These are phyloP conservation scores for Orychophragmus violaceus DNA, from an alignment of 345 rosid genomes.

Conservation along the genomic window DNA sequence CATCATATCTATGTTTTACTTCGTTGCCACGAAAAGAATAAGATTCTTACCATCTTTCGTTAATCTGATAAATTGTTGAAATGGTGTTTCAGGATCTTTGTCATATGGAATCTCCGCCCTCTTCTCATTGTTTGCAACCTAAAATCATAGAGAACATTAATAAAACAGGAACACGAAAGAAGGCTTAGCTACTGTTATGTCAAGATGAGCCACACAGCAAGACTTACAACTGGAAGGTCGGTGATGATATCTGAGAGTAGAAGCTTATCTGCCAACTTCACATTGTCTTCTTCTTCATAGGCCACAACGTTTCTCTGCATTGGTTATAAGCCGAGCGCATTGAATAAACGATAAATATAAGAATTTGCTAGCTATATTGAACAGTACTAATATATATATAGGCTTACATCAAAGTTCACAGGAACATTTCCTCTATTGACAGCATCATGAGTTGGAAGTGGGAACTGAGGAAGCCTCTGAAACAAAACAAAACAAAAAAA, in stretches of 20 bases:
- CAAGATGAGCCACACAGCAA: neutral
- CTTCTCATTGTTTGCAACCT: conserved; percentile 19
- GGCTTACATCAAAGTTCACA: conserved; percentile 50
- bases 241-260: neutral
- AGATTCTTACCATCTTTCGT: conserved; percentile 24
- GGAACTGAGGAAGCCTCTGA: conserved; percentile 65
- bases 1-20: neutral
- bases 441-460: conserved; percentile 80
- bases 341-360: neutral
- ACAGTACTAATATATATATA: neutral
- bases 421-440: conserved; percentile 52
- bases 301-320: conserved; percentile 9
- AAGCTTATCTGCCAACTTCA: conserved; percentile 4
- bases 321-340: neutral
- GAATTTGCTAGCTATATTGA: neutral
- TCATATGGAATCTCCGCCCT: conserved; percentile 15
- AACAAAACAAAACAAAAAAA: neutral
- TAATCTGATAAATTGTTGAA: conserved; percentile 21
- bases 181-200: neutral
- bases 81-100: conserved; percentile 9
- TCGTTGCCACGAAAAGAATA: neutral
- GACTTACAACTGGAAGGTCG: conserved; percentile 36
- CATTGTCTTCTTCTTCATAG: neutral
- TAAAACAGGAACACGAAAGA: neutral
- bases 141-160: neutral